Evolutionary conservation across 345 rosid genomes (phyloP), one percentile per base, ranked within the genome.

Genomic region (Carallia brachiata): DNA sequence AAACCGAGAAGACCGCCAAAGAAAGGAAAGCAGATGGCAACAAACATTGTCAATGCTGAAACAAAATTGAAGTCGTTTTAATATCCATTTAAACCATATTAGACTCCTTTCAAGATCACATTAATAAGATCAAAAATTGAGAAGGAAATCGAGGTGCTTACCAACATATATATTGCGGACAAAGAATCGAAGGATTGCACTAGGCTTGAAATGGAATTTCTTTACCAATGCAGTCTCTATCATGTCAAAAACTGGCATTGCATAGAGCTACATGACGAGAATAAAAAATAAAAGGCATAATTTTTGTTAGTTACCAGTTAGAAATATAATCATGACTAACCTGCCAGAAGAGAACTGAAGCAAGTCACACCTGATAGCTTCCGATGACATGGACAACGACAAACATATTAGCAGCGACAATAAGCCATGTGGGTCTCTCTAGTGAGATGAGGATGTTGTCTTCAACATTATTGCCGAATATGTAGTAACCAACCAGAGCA

Each of bases 211-310:
- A 47, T 57, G 16, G 44, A 67, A 50, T 30, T 62, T 76, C 76
- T 71, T 76, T 37, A 76, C 80, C 54, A 76, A 34, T 27, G 62
- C 7, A 2, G 80, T 76, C 56, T 76, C 80, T 23, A 76, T 3
- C 80, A 76, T 76, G 50, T 76, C 80, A 61, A 76, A 76, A 36
- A 71, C 80, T 15, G 80, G 80, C 75, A 76, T 71, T 48, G 76
- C 80, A 50, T 54, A 76, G 7, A 76, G 27, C 76, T 76, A 23
- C 52, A 76, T 1, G 1, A 47, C 7, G 52, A 10, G 1, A 65
- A 15, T 4, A 36, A n/a, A 62, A 8, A 1, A 65, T 6, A 27
- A 2, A 10, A 67, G 18, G 31, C 13, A 7, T 8, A n/a, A 39
- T 15, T 32, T 4, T 4, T 5, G 6, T 62, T 8, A 36, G 53